phyloP scores from a whole-genome alignment of 1,284 basidiomycete species.

The Naganishia sp. region DNA sequence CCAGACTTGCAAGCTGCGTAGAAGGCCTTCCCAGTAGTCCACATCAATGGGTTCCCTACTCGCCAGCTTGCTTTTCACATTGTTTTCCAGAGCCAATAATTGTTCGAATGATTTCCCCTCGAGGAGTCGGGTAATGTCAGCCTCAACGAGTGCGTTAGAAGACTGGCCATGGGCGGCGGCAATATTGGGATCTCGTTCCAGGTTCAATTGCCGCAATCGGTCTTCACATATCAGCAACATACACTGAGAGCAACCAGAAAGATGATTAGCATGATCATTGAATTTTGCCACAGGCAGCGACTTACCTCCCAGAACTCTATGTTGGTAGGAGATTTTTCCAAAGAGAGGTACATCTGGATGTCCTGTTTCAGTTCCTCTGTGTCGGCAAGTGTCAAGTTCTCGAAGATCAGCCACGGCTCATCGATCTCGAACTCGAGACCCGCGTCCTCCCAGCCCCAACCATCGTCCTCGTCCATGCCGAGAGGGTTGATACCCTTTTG shows the following conservation, averaged over 20 bases:
- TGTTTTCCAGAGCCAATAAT: constrained; percentile 76
- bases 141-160: constrained; percentile 70
- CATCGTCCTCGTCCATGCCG: constrained; percentile 67
- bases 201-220: constrained; percentile 73
- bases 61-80: constrained; percentile 81
- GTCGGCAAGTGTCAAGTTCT: constrained; percentile 85
- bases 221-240: constrained; percentile 98
- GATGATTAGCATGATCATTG: background rate
- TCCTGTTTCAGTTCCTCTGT: constrained; percentile 91
- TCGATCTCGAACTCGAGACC: constrained; percentile 97
- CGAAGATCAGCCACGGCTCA: constrained; percentile 95
- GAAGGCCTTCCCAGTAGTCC: constrained; percentile 94
- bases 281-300: constrained; percentile 25
- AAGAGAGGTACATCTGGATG: constrained; percentile 84
- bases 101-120: constrained; percentile 81
- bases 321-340: constrained; percentile 82
- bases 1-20: constrained; percentile 93
- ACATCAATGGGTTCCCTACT: constrained; percentile 93
- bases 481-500: constrained; percentile 64
- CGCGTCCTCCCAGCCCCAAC: constrained; percentile 68
- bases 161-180: constrained; percentile 56
- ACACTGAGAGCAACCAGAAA: constrained; percentile 59
- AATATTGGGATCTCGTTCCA: constrained; percentile 57
- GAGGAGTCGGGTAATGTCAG: constrained; percentile 71
- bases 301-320: constrained; percentile 96